Base-by-base conservation (phyloP, 805 yeast species). In the Helenozyma rhizophorensis region DNA sequence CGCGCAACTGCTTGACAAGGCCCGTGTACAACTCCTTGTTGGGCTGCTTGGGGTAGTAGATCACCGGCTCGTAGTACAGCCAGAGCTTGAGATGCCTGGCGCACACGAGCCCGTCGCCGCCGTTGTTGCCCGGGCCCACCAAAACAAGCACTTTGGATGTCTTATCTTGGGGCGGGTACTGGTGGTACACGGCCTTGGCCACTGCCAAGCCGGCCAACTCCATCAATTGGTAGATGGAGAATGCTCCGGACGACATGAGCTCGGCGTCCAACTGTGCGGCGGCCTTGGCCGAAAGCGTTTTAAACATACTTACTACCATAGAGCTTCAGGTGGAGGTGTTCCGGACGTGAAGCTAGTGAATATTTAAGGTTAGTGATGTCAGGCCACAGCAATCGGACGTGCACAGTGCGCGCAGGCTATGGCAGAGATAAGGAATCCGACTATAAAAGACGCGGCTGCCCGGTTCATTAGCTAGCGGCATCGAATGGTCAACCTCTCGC, bases 91-190 rank as follows among this genome's bases (percentile, higher is more conserved):
- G 64, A 54, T 93, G 98, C 26, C 98, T 70, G 1, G 97, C 95
- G 18, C 96, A 95, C 2, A 93, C 98, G 10, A 93, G 63, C 0
- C 97, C 98, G 60, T 93, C 98, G 2, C 97, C 98, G 2, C 96
- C 90, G 52, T 93, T 93, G 52, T 93, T 93, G 1, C 98, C 98
- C 0, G 97, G 97, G 0, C 98, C 98, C 9, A 81, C 87, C 4
- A 93, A 65, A 1, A 93, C 72, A 25, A 89, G 61, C 1, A 88
- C 80, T 25, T 54, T 47, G 12, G 36, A 34, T 7, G 36, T 7
- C 3, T 18, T 30, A 9, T 31, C 14, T 6, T 34, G 27, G 1
- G 78, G 78, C 2, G 95, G 94, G 45, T 73, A 85, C 22, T 78
- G 69, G 30, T 68, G 72, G 50, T 75, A 78, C 3, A 89, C 72